These are phyloP conservation scores for Podaxis pistillaris DNA, from an alignment of 768 basidiomycete species.

Conservation along the genomic window DNA sequence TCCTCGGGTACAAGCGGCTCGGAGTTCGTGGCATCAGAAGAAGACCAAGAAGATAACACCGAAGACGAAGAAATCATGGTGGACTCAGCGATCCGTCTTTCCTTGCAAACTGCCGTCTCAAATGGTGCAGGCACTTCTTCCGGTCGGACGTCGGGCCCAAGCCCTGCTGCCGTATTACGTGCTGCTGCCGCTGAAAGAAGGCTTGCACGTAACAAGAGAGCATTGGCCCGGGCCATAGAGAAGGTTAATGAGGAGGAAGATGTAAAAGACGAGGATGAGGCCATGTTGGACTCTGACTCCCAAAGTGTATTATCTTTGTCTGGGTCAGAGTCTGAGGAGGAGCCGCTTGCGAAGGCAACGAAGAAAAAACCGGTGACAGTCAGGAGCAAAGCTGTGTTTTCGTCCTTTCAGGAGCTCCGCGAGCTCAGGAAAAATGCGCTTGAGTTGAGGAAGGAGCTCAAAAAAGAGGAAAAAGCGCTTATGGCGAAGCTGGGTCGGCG, in stretches of 20 bases:
- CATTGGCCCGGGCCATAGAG: neutral
- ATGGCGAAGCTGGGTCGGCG: conserved; percentile 63
- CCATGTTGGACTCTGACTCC: conserved; percentile 24
- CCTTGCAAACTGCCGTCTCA: conserved; percentile 35
- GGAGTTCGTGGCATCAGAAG: conserved; percentile 50
- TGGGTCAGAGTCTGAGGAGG: conserved; percentile 21
- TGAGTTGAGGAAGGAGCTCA: conserved; percentile 29
- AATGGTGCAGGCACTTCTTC: conserved; percentile 38
- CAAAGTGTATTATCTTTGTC: conserved; percentile 26
- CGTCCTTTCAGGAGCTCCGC: conserved; percentile 34
- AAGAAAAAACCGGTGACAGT: conserved; percentile 15
- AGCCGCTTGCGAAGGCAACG: conserved; percentile 34
- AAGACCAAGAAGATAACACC: conserved; percentile 34
- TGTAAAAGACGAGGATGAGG: conserved; percentile 23
- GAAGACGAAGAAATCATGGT: conserved; percentile 57
- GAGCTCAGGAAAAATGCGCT: conserved; percentile 18
- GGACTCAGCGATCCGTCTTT: conserved; percentile 52
- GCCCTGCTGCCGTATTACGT: conserved; percentile 38
- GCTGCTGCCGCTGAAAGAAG: conserved; percentile 59
- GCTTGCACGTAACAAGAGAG: conserved; percentile 30
- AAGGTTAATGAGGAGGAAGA: conserved; percentile 31
- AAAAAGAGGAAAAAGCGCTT: conserved; percentile 49
- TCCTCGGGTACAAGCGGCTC: conserved; percentile 55
- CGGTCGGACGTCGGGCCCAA: conserved; percentile 31
- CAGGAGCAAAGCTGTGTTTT: conserved; percentile 24